Percentiles rank a stretch among this genome's conserved stretches.
These are phyloP conservation scores for Syzygium grande DNA, from an alignment of 345 rosid genomes.

Conservation along the genomic window DNA sequence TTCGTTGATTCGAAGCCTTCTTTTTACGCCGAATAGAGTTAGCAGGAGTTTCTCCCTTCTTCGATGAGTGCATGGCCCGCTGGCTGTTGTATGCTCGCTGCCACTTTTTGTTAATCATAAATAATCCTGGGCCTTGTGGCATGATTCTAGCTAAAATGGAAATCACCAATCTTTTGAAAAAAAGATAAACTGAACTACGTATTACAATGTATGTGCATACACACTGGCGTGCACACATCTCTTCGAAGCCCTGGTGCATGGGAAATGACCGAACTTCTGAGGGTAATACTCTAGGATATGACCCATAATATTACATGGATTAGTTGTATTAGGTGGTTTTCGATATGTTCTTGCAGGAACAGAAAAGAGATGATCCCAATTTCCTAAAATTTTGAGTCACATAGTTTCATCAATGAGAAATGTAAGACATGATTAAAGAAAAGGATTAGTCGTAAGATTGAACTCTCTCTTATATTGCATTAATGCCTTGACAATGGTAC, in stretches of 20 bases:
- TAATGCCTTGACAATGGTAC: not conserved
- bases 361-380: not conserved
- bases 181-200: not conserved
- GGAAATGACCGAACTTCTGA: not conserved
- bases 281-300: not conserved
- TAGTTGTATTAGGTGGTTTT: not conserved
- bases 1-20: not conserved
- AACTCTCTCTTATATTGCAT: not conserved
- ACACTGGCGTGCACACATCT: not conserved
- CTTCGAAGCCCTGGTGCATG: not conserved
- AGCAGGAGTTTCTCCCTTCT: not conserved
- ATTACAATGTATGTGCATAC: not conserved
- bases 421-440: not conserved
- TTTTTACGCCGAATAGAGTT: not conserved
- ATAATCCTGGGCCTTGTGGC: not conserved
- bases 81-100: not conserved
- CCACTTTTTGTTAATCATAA: not conserved
- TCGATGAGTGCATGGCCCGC: not conserved
- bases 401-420: not conserved
- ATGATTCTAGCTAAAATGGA: not conserved
- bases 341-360: not conserved
- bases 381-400: not conserved
- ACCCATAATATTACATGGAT: not conserved
- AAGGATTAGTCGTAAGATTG: not conserved
- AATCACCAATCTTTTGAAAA: not conserved